These are phyloP conservation scores for Cutaneotrichosporon spelunceum DNA, from an alignment of 1,284 basidiomycete species.

Conservation along the genomic window DNA sequence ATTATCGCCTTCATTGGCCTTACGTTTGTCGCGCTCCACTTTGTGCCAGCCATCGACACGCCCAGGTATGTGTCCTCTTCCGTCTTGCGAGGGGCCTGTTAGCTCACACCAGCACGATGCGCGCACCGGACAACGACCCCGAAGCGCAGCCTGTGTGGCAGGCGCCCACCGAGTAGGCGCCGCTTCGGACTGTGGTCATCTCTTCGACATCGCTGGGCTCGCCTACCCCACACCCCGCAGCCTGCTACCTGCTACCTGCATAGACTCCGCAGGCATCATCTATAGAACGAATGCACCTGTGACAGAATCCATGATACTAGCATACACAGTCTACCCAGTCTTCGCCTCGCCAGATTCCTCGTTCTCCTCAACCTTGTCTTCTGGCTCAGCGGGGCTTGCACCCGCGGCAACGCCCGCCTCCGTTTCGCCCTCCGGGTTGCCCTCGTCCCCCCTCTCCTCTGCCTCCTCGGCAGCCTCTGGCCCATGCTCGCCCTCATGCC, in stretches of 20 bases:
- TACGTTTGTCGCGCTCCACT: conserved; percentile 46
- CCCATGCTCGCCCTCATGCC: background rate
- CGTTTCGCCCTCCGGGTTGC: background rate
- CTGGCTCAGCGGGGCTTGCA: background rate
- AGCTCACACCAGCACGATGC: conserved; percentile 35
- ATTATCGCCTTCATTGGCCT: conserved; percentile 45
- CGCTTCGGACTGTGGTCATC: background rate
- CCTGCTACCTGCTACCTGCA: background rate
- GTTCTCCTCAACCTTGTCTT: background rate
- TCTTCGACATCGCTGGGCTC: background rate
- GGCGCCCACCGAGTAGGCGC: conserved; percentile 33
- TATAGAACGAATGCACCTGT: conserved; percentile 3
- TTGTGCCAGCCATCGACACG: conserved; percentile 45
- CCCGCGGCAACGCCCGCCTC: conserved; percentile 2
- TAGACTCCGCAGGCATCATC: conserved; percentile 3
- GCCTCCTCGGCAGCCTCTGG: background rate
- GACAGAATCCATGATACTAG: background rate
- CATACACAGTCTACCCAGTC: conserved; percentile 1
- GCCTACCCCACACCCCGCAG: background rate
- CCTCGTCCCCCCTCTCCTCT: conserved; percentile 2
- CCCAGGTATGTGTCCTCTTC: conserved; percentile 6
- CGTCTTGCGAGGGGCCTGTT: too few relatives aligned
- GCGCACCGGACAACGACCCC: conserved; percentile 32
- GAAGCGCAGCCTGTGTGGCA: conserved; percentile 45
- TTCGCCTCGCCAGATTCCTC: conserved; percentile 13